phyloP scores from a whole-genome alignment of 1,139 yeast genomes.

The Nadsonia commutata region DNA sequence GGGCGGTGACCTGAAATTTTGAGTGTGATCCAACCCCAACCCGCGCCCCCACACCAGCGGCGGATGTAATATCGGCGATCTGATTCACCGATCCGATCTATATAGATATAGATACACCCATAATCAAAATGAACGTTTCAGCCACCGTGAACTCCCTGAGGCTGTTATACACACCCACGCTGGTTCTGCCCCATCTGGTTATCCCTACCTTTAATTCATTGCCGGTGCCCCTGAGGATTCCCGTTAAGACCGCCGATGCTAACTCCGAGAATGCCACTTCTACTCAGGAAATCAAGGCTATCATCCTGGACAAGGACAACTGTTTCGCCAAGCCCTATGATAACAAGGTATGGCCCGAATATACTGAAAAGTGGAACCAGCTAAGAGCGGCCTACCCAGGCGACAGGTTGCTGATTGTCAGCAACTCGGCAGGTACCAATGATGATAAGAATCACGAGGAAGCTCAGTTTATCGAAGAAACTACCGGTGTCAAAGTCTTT shows the following conservation, averaged over 20 bases:
- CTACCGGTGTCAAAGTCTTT: constrained; percentile 65
- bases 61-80: no score
- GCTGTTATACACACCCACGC: constrained; percentile 45
- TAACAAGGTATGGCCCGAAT: constrained; percentile 67
- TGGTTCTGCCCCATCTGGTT: constrained; percentile 55
- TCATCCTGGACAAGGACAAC: constrained; percentile 88
- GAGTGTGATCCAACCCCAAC: background rate
- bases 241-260: background rate
- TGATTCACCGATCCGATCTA: background rate
- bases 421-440: constrained; percentile 86
- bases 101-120: background rate
- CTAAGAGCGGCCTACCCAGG: constrained; percentile 46
- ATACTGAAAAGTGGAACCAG: constrained; percentile 42
- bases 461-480: constrained; percentile 47
- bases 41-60: background rate
- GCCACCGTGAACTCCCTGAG: constrained; percentile 59
- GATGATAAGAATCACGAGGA: constrained; percentile 51
- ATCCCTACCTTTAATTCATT: constrained; percentile 53
- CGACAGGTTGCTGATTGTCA: constrained; percentile 60
- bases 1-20: background rate
- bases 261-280: constrained; percentile 6
- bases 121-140: constrained; percentile 36
- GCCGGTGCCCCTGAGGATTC: constrained; percentile 25
- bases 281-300: constrained; percentile 40
- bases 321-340: constrained; percentile 82